Conservation (phyloP, 345 rosid genomes). For the Corymbia maculata region DNA sequence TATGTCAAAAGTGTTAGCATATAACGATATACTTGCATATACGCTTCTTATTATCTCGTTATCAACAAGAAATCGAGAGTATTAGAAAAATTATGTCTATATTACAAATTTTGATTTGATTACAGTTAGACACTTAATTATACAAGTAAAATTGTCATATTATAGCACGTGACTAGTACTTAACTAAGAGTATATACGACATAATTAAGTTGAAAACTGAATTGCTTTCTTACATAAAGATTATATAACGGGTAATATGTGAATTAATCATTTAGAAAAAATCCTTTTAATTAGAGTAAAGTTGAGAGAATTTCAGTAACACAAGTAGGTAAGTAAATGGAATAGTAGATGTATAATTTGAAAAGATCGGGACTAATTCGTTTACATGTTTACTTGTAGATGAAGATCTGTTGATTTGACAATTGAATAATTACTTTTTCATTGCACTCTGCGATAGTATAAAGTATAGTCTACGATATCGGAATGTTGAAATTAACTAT, state of each 20-base stretch:
- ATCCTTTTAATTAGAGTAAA: no score
- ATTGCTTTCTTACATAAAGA: neutral
- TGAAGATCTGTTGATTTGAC: neutral
- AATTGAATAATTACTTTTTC: neutral
- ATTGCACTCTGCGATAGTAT: neutral
- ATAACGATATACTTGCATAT: neutral
- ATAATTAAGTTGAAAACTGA: neutral
- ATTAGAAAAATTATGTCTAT: neutral
- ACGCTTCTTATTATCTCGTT: neutral
- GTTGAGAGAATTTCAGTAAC: no score
- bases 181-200: neutral
- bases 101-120: neutral
- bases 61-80: neutral
- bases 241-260: no score
- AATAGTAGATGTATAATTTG: neutral
- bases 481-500: neutral
- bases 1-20: neutral
- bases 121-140: neutral
- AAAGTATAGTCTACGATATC: neutral
- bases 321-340: neutral
- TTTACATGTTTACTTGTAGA: neutral
- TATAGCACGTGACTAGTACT: neutral
- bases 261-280: no score
- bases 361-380: neutral
- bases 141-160: neutral